These are phyloP conservation scores for Heteromeles arbutifolia DNA, from an alignment of 306 rosid genomes.

Conservation along the genomic window DNA sequence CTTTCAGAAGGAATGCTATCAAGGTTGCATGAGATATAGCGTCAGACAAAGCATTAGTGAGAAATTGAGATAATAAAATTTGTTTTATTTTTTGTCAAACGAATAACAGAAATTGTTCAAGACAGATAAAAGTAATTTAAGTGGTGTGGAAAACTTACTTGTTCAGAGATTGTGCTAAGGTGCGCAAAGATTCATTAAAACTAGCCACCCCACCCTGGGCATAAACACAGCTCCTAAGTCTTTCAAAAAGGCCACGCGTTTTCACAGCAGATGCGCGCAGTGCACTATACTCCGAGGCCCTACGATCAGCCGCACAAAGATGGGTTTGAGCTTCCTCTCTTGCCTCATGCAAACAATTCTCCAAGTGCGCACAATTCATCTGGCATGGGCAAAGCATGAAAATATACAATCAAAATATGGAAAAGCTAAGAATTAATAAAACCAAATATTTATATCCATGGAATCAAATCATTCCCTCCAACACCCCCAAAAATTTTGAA, in stretches of 20 bases:
- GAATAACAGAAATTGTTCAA: neutral
- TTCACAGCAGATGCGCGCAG: constrained; percentile 78
- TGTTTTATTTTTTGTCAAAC: too few relatives aligned
- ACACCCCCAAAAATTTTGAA: too few relatives aligned
- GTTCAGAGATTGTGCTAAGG: constrained; percentile 77
- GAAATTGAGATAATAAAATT: neutral
- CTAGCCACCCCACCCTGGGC: constrained; percentile 66
- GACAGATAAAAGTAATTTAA: neutral
- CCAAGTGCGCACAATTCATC: constrained; percentile 99
- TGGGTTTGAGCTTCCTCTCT: constrained; percentile 99
- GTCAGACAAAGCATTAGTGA: neutral
- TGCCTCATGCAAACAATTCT: constrained; percentile 94
- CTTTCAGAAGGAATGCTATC: neutral
- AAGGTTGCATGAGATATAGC: neutral
- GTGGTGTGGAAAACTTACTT: constrained; percentile 47
- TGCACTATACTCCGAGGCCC: constrained; percentile 78
- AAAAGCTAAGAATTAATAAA: neutral
- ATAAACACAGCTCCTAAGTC: constrained; percentile 63
- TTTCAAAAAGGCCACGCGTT: constrained; percentile 79
- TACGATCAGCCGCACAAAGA: constrained; percentile 90
- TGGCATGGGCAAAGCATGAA: constrained; percentile 21
- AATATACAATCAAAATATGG: constrained; percentile 7
- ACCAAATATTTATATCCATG: too few relatives aligned
- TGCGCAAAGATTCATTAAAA: constrained; percentile 62
- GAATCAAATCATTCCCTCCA: too few relatives aligned